These are phyloP conservation scores for Sarocladiaceae sp. DNA, from an alignment of 2,329 filamentous ascomycete genomes.

Conservation along the genomic window DNA sequence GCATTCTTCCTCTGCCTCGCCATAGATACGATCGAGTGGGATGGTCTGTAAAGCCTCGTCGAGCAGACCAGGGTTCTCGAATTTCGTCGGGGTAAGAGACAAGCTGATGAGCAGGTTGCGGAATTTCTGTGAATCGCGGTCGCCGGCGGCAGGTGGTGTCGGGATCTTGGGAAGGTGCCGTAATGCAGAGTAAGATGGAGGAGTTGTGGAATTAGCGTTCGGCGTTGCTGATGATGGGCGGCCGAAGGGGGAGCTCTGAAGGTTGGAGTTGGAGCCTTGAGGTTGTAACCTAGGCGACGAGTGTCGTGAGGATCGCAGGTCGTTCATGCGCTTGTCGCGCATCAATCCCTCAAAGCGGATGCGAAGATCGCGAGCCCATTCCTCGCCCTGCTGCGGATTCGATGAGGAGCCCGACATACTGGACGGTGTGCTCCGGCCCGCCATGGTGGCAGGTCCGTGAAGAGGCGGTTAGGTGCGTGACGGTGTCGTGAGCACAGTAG, in stretches of 20 bases:
- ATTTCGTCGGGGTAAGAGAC: slow-evolving; percentile 85
- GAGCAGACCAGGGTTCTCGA: slow-evolving; percentile 91
- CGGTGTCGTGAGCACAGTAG: not conserved
- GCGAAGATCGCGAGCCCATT: slow-evolving; percentile 74
- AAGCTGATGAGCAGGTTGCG: slow-evolving; percentile 79
- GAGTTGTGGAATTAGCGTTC: slow-evolving; percentile 35
- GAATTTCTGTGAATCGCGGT: slow-evolving; percentile 68
- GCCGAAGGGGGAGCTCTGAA: slow-evolving; percentile 35
- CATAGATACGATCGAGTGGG: slow-evolving; percentile 85
- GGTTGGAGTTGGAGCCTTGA: slow-evolving; percentile 45
- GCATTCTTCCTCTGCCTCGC: slow-evolving; percentile 88
- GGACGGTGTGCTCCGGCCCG: slow-evolving; percentile 31
- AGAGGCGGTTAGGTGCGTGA: not conserved
- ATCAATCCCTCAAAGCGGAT: slow-evolving; percentile 83
- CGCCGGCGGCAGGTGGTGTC: slow-evolving; percentile 62
- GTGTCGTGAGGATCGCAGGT: slow-evolving; percentile 57
- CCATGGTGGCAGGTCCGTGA: slow-evolving; percentile 25
- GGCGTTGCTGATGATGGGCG: slow-evolving; percentile 29
- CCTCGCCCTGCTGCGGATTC: slow-evolving; percentile 54
- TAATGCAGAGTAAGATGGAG: slow-evolving; percentile 44
- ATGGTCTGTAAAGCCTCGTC: slow-evolving; percentile 88
- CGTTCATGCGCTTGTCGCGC: slow-evolving; percentile 81
- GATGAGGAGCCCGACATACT: slow-evolving; percentile 21
- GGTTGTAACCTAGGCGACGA: slow-evolving; percentile 49
- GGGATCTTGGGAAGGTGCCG: slow-evolving; percentile 57